Conservation (phyloP, 148 eudicot genomes). For the Cornus kousa region DNA sequence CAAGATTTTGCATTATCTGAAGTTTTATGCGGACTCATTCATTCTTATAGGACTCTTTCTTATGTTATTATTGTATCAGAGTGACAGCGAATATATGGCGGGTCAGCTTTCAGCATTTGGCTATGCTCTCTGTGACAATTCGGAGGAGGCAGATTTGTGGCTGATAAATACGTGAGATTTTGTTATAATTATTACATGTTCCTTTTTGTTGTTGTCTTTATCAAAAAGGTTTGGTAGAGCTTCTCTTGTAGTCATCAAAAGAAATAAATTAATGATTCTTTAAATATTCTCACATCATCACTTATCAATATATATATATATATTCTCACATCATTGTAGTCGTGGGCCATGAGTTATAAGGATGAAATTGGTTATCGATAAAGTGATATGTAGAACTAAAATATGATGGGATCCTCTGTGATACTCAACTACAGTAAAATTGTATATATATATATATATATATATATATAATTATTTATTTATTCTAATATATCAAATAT, state of each 20-base stretch:
- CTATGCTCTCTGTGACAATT: constrained; percentile 63
- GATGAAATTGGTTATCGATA: background rate
- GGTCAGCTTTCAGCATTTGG: constrained; percentile 99
- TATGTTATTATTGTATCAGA: constrained; percentile 41
- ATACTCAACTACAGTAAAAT: too few species aligned
- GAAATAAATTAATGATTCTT: background rate
- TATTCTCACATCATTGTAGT: background rate
- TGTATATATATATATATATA: too few species aligned
- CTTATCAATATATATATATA: too few species aligned
- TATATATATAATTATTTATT: too few species aligned
- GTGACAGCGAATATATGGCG: constrained; percentile 99
- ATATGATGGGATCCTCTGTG: background rate
- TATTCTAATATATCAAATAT: too few species aligned
- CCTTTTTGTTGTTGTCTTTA: constrained; percentile 7
- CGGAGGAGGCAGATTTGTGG: constrained; percentile 94
- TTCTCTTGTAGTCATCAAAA: background rate
- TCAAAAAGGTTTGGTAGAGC: background rate
- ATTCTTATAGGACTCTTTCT: background rate
- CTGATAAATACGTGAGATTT: constrained; percentile 81
- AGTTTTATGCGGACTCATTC: background rate
- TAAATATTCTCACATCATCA: background rate
- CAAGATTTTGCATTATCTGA: background rate
- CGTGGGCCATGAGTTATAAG: background rate
- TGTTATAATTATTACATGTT: background rate
- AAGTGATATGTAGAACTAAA: background rate